Conservation (phyloP, 352 stramenopile genomes). For the Paralagenidium karlingii region DNA sequence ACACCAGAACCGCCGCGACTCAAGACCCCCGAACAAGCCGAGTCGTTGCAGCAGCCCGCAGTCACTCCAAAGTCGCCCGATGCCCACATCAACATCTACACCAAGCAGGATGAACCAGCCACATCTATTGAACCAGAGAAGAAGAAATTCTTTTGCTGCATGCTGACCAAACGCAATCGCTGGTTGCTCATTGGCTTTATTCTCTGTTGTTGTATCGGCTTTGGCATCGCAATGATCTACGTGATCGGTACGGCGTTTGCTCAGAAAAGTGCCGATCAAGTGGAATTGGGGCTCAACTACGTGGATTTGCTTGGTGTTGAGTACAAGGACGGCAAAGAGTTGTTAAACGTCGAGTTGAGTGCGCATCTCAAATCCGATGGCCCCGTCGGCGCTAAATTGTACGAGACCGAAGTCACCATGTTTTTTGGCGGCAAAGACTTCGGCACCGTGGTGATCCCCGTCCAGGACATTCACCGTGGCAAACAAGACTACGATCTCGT, state of each 20-base stretch:
- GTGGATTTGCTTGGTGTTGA: background rate
- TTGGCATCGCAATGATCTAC: too few species aligned
- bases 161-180: too few species aligned
- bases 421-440: background rate
- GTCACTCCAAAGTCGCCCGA: too few species aligned
- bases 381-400: constrained; percentile 3
- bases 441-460: background rate
- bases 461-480: background rate
- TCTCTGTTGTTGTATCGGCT: too few species aligned
- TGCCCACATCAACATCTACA: too few species aligned
- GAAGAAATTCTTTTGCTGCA: too few species aligned
- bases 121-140: too few species aligned
- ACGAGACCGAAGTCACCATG: constrained; percentile 6
- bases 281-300: background rate
- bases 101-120: too few species aligned
- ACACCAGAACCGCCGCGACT: too few species aligned
- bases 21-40: too few species aligned
- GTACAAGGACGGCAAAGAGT: background rate
- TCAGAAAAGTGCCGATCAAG: background rate
- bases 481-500: background rate
- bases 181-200: too few species aligned
- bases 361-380: background rate
- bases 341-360: background rate
- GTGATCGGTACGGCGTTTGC: background rate
- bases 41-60: too few species aligned